Base-by-base conservation (phyloP, 805 yeast species). In the Ogataea sp. region DNA sequence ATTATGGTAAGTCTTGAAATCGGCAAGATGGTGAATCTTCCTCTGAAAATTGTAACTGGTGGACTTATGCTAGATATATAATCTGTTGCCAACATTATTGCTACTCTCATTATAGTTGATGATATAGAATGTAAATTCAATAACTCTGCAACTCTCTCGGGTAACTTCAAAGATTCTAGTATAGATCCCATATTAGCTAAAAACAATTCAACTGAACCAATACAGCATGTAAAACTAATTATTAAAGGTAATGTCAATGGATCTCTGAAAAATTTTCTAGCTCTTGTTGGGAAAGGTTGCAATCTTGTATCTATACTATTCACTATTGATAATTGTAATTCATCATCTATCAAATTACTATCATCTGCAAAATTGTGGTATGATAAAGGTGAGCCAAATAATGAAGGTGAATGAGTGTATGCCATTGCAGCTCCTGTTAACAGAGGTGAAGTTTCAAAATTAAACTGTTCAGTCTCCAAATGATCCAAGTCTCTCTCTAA, bases 151-250 rank as follows among this genome's bases (percentile, higher is more conserved):
- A 49, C 25, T 9, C 37, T 46, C 26, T 56, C 51, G 6, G 62
- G 51, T 33, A 71, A 53, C 17, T 78, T 58, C 10, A 86, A 62
- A 15, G 86, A 75, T 0, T 37, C 36, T 31, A 58, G 43, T n/a
- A 60, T 53, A 6, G 65, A 55, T 39, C 89, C 89, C 70, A 89
- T 71, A 54, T 89, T 86, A 40, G 87, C 83, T 47, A 85, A 75
- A 58, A 80, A 88, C 70, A 88, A 82, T 51, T 89, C 97, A 37
- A 86, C 68, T 1, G 95, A 88, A 0, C 97, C 96, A 31, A 86
- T 62, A 20, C 82, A 75, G 36, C 83, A 62, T 24, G 87, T 62
- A 43, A 87, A 73, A 13, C 87, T 73, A 6, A 72, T 42, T 28
- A 84, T 65, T 18, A 87, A 62, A 2, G 83, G 53, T 69, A 87